Percentiles rank a stretch among this genome's conserved stretches.
phyloP scores from a whole-genome alignment of 805 yeast genomes.

The Candida chauliodis region DNA sequence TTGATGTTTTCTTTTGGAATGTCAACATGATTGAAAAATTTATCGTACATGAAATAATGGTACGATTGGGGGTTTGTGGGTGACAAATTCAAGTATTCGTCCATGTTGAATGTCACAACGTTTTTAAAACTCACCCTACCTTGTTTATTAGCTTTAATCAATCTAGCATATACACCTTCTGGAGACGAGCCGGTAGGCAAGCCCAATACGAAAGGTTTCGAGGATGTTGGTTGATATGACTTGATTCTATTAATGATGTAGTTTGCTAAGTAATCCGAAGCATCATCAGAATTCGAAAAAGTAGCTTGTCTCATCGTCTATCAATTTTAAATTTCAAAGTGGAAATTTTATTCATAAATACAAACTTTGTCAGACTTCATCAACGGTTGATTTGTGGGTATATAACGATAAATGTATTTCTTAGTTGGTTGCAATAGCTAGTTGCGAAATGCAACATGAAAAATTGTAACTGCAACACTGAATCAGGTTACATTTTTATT shows the following conservation, averaged over 20 bases:
- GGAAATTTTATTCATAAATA: no score
- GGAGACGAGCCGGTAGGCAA: slow-evolving; percentile 64
- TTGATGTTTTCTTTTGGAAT: slow-evolving; percentile 50
- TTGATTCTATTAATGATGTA: slow-evolving; percentile 44
- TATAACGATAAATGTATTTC: no score
- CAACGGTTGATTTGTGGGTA: no score
- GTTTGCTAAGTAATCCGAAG: slow-evolving; percentile 43
- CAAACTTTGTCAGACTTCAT: no score
- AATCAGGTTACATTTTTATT: slow-evolving; percentile 1
- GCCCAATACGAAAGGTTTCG: slow-evolving; percentile 51
- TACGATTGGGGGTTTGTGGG: slow-evolving; percentile 51
- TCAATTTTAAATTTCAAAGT: no score
- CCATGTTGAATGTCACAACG: slow-evolving; percentile 62
- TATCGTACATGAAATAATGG: slow-evolving; percentile 55
- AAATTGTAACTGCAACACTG: not conserved
- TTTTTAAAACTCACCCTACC: slow-evolving; percentile 45
- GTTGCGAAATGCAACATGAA: not conserved
- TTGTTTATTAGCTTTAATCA: slow-evolving; percentile 41
- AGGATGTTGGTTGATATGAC: slow-evolving; percentile 41
- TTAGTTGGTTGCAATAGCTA: no score
- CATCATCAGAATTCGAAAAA: slow-evolving; percentile 36
- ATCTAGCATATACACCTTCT: slow-evolving; percentile 47
- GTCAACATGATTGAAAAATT: slow-evolving; percentile 54
- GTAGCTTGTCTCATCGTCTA: slow-evolving; percentile 29
- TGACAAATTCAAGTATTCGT: slow-evolving; percentile 50